Conservation (phyloP, 495 filamentous ascomycete species). For the Tuber aestivum region DNA sequence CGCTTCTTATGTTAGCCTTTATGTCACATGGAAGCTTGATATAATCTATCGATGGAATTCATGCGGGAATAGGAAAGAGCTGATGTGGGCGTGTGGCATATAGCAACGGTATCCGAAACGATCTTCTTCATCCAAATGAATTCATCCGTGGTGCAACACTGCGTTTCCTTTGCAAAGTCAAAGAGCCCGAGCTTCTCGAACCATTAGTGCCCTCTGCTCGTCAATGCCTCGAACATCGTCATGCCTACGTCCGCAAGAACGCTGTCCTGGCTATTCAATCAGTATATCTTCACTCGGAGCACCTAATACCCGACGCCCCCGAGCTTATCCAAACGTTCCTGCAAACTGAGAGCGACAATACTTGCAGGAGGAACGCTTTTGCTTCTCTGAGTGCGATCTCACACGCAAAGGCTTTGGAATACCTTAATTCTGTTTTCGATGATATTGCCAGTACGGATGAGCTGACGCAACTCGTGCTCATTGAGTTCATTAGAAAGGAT, state of each 20-base stretch:
- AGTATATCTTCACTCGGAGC: slow-evolving; percentile 85
- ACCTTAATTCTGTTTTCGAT: slow-evolving; percentile 85
- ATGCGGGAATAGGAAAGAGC: not conserved
- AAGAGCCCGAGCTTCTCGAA: slow-evolving; percentile 92
- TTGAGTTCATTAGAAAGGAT: slow-evolving; percentile 97
- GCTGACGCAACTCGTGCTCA: slow-evolving; percentile 81
- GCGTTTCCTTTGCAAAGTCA: slow-evolving; percentile 92
- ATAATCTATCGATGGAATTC: not conserved
- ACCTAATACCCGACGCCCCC: slow-evolving; percentile 89
- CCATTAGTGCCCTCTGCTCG: slow-evolving; percentile 87
- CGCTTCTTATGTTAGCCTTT: not conserved
- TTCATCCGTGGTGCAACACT: slow-evolving; percentile 95
- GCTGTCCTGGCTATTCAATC: slow-evolving; percentile 91
- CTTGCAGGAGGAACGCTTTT: slow-evolving; percentile 97
- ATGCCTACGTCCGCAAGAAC: slow-evolving; percentile 97
- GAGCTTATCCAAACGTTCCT: slow-evolving; percentile 88
- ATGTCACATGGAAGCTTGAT: slow-evolving; percentile 2
- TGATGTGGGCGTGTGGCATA: slow-evolving; percentile 11
- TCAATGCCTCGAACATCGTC: slow-evolving; percentile 86
- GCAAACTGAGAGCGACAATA: slow-evolving; percentile 83
- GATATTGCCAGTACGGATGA: slow-evolving; percentile 92
- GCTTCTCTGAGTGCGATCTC: slow-evolving; percentile 83
- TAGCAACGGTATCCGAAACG: slow-evolving; percentile 96
- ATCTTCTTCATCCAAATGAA: slow-evolving; percentile 95
- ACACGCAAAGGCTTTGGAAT: slow-evolving; percentile 87